These are phyloP conservation scores for Fusarium cicatricum DNA, from an alignment of 2,329 filamentous ascomycete genomes.

Conservation along the genomic window DNA sequence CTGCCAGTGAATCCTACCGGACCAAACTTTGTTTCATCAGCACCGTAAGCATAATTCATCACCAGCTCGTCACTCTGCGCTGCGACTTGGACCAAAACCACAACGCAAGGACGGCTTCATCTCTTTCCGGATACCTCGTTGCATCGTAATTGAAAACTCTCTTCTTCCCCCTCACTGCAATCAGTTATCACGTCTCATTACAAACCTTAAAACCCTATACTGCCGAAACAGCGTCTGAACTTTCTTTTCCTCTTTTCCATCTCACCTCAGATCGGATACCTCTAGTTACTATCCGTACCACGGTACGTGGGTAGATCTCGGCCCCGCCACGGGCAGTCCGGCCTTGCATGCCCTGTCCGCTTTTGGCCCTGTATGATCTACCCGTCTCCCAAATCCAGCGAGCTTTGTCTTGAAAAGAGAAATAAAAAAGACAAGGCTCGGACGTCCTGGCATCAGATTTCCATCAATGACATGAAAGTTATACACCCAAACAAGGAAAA, in stretches of 20 bases:
- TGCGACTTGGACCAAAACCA: no score
- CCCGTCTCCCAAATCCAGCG: constrained; percentile 25
- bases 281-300: no score
- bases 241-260: constrained; percentile 16
- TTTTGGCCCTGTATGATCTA: constrained; percentile 32
- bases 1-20: not conserved
- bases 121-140: constrained; percentile 1
- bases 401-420: constrained; percentile 1
- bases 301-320: no score
- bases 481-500: constrained; percentile 1
- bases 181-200: constrained; percentile 7
- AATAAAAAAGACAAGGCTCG: no score
- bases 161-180: not conserved
- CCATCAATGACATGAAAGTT: not conserved
- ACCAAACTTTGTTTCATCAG: constrained; percentile 18
- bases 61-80: constrained; percentile 25
- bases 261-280: constrained; percentile 3
- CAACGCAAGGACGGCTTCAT: not conserved
- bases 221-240: constrained; percentile 1
- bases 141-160: no score
- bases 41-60: constrained; percentile 10
- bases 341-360: constrained; percentile 1
- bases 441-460: not conserved
- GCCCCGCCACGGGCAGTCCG: not conserved
- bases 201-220: constrained; percentile 18